Evolutionary conservation across 2,329 filamentous ascomycete species (phyloP).

Genomic region (Cercospora canescens): DNA sequence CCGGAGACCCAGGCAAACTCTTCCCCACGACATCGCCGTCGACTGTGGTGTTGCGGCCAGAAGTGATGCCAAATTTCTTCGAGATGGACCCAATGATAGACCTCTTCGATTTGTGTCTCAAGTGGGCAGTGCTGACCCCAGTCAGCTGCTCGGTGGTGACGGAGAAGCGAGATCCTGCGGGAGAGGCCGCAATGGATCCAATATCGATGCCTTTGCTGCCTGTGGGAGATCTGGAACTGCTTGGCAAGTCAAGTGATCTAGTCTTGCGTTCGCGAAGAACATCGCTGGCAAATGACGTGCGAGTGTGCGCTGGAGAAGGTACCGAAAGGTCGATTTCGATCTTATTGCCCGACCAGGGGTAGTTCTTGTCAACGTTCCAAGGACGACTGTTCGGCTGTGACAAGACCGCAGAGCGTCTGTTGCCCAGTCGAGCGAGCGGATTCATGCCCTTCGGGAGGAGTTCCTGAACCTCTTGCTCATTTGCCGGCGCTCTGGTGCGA

Average conservation of each 20-base stretch:
- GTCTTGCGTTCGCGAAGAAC: constrained; percentile 30
- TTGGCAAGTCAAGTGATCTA: constrained; percentile 29
- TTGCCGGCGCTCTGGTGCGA: constrained; percentile 32
- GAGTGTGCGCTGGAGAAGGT: constrained; percentile 35
- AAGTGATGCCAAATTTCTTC: constrained; percentile 33
- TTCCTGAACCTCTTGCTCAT: constrained; percentile 33
- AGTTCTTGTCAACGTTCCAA: constrained; percentile 52
- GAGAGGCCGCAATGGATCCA: constrained; percentile 29
- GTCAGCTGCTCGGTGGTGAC: constrained; percentile 36
- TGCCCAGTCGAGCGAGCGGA: constrained; percentile 32
- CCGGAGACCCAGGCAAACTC: constrained; percentile 19
- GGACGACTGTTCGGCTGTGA: constrained; percentile 42
- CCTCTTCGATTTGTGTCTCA: constrained; percentile 35
- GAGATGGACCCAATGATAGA: constrained; percentile 39
- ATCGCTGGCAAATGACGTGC: constrained; percentile 31
- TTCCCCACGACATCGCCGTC: constrained; percentile 21
- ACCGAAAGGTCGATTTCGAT: constrained; percentile 43
- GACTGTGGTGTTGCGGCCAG: constrained; percentile 11
- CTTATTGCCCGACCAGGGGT: constrained; percentile 44
- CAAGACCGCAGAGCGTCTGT: constrained; percentile 35
- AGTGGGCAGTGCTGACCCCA: constrained; percentile 29
- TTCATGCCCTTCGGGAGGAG: constrained; percentile 36
- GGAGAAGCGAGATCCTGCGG: constrained; percentile 27
- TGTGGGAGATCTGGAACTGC: constrained; percentile 10
- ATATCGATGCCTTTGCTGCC: constrained; percentile 34